A percentile compares a stretch with the other conserved stretches of the same genome.
Conservation (phyloP, 768 basidiomycete genomes). For the Saitozyma podzolica region DNA sequence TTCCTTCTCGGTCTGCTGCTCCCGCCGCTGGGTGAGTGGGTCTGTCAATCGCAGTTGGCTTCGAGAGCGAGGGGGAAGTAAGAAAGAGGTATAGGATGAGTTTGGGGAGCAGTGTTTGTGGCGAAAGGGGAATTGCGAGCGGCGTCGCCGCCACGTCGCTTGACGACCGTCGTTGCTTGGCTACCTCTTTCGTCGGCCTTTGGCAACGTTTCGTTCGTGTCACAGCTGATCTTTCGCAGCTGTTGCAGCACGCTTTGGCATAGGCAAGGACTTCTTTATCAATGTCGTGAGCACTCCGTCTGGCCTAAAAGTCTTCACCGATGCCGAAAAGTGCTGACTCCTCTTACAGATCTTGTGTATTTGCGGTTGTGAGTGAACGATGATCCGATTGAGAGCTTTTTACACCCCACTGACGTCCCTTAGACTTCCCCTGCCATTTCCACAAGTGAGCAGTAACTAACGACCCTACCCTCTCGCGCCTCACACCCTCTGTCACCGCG, state of each 20-base stretch:
- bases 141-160: no score
- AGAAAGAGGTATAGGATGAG: no score
- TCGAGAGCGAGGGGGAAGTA: no score
- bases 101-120: no score
- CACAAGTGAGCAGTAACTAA: constrained; percentile 64
- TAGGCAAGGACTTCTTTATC: constrained; percentile 87
- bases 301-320: not conserved
- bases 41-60: no score
- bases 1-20: constrained; percentile 88
- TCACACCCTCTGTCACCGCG: not conserved
- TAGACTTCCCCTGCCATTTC: constrained; percentile 65
- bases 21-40: constrained; percentile 77
- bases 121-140: no score
- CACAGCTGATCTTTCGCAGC: constrained; percentile 58
- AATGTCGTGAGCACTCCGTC: constrained; percentile 68
- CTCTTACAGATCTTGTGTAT: constrained; percentile 65
- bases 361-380: constrained; percentile 66
- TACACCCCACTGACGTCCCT: constrained; percentile 2
- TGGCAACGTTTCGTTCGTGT: no score
- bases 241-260: constrained; percentile 88
- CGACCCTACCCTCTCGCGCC: no score
- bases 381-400: not conserved
- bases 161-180: no score
- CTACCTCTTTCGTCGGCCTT: no score
- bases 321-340: not conserved